Evolutionary conservation across 331 rosid species (phyloP), one percentile per base, ranked within the genome.

Genomic region (Dryas integrifolia): DNA sequence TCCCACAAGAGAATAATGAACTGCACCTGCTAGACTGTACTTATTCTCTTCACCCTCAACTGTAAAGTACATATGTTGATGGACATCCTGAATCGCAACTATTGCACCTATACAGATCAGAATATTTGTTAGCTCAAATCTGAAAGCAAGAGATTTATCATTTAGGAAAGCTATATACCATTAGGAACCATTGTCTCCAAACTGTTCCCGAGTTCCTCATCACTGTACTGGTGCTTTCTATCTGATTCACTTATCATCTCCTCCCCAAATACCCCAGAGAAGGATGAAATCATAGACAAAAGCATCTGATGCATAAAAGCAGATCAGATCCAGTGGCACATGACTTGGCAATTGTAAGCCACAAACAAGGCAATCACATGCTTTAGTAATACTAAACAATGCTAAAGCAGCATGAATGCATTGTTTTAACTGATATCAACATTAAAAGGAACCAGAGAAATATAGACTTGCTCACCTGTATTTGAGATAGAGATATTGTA

Each of bases 1-100:
- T 82, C 98, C 92, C 62, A 73, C 96, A 80, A 94, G 92, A 76
- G 97, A 94, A 83, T 91, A 89, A 86, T 94, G 98, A 75, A 82
- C 72, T 69, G 83, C 74, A 72, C 98, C 96, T 55, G 70, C 95
- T 72, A 88, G 51, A 72, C 79, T 88, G 85, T 84, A 85, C 67
- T 76, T 74, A 66, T 77, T 76, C 53, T 85, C 87, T 59, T 85
- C 85, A 62, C 95, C 89, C 65, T 91, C 96, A 71, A 94, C 92
- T 9, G 92, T 81, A 77, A 94, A 72, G 81, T 86, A 94, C 96
- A 91, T 86, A 75, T 94, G 98, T 72, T 94, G 92, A 76, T 85
- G 77, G 73, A 83, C 86, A 79, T 94, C 98, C 83, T 89, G 95
- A 59, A 94, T 86, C 78, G 96, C 96, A 76, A 94, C 92, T 86